Base-by-base conservation (phyloP, 805 yeast genomes). In the Pichia membranifaciens region DNA sequence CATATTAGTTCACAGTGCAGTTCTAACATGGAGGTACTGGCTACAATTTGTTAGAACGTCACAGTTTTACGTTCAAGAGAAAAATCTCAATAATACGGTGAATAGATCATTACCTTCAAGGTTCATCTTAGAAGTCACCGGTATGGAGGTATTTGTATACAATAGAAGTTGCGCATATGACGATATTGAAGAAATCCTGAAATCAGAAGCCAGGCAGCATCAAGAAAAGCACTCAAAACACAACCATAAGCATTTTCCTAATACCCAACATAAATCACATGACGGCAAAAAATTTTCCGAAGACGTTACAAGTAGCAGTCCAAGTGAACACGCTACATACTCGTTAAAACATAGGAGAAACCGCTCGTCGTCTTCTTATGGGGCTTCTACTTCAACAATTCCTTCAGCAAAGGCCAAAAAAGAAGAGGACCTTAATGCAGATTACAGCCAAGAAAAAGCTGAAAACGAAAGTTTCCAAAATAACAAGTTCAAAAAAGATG, bases 11-110 rank as follows among this genome's bases (percentile, higher is more conserved):
- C 73, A 86, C 23, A 81, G 82, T 51, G 84, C 91, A 1, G 78
- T 79, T 55, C 59, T 91, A 23, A 86, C 95, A 0, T 93, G 98
- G 98, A 66, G 95, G 51, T 91, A 88, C 62, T 93, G 98, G 98
- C 68, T 87, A 44, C 66, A 70, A 4, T 54, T 66, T 29, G 69
- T 74, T 12, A 61, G 80, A 45, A 54, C 68, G 20, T 63, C 77
- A 2, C 68, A 66, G 33, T 64, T 69, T 43, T 57, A 54, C 23
- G 53, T 61, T 3, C 47, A 51, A 16, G 51, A 45, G 21, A 59
- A 57, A 10, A 54, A 57, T 4, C 41, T 48, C 4, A 61, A 58
- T 38, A 20, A 48, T 34, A 48, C 50, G 16, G 64, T 65, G n/a
- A 80, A 81, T 57, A 66, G 62, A 10, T 62, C 66, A 36, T 73